Percentiles rank a stretch among this genome's conserved stretches.
These are phyloP conservation scores for Usnea hakonensis DNA, from an alignment of 495 filamentous ascomycete species.

Conservation along the genomic window DNA sequence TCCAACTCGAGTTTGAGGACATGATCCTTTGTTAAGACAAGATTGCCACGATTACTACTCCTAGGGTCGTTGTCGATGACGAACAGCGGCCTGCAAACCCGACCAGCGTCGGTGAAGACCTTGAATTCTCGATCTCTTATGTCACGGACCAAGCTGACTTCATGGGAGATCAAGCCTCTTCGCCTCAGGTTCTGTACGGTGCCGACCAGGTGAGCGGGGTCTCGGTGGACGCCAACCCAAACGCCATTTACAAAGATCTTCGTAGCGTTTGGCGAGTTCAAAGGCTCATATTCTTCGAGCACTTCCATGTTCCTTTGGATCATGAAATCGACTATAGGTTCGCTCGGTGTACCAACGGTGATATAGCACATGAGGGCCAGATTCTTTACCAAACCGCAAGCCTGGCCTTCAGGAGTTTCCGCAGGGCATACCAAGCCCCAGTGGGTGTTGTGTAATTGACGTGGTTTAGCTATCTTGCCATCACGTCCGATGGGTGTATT, in stretches of 20 bases:
- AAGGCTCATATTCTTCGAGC: slow-evolving; percentile 90
- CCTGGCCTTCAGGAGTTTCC: slow-evolving; percentile 96
- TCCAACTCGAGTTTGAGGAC: slow-evolving; percentile 61
- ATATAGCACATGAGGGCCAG: slow-evolving; percentile 97
- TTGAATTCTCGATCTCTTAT: slow-evolving; percentile 97
- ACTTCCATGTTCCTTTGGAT: slow-evolving; percentile 89
- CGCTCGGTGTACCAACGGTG: slow-evolving; percentile 81
- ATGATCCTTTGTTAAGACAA: slow-evolving; percentile 78
- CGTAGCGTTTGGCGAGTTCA: slow-evolving; percentile 80
- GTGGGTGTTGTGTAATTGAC: slow-evolving; percentile 97
- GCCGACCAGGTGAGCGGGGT: slow-evolving; percentile 70
- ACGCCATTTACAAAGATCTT: slow-evolving; percentile 98
- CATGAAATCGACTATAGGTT: slow-evolving; percentile 93
- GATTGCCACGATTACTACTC: slow-evolving; percentile 61
- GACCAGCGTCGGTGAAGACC: slow-evolving; percentile 93
- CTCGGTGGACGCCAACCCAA: slow-evolving; percentile 87
- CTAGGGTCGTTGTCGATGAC: slow-evolving; percentile 72
- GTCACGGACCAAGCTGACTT: slow-evolving; percentile 88
- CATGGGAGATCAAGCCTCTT: slow-evolving; percentile 67
- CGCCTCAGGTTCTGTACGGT: slow-evolving; percentile 72
- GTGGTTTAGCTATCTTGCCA: slow-evolving; percentile 95
- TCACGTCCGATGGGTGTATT: slow-evolving; percentile 97
- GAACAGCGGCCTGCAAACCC: slow-evolving; percentile 87
- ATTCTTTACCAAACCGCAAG: slow-evolving; percentile 98
- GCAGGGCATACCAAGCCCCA: slow-evolving; percentile 98